Evolutionary conservation across 805 yeast species (phyloP).

Genomic region (Yamadazyma olivae): DNA sequence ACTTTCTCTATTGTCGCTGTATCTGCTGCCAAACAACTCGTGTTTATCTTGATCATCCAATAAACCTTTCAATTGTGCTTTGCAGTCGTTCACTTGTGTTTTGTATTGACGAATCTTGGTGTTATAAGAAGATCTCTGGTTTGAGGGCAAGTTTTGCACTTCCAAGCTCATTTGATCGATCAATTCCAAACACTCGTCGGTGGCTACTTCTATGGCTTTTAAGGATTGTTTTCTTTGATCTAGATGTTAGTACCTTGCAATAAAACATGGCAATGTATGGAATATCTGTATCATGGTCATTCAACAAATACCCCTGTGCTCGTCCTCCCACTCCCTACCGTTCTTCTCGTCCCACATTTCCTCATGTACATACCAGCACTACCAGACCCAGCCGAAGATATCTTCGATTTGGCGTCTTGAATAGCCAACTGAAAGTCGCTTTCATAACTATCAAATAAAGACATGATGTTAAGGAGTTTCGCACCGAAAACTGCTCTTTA

Average conservation of each 20-base stretch:
- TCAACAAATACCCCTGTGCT: no score
- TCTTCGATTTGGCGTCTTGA: constrained; percentile 66
- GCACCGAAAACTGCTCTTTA: constrained; percentile 43
- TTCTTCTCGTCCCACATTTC: not conserved
- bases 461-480: constrained; percentile 3
- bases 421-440: constrained; percentile 68
- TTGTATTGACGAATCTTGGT: constrained; percentile 73
- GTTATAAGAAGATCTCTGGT: constrained; percentile 65
- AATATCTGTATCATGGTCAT: no score
- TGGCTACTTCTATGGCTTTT: constrained; percentile 58
- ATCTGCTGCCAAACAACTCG: constrained; percentile 63
- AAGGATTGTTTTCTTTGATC: constrained; percentile 53
- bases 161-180: constrained; percentile 87
- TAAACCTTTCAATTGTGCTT: constrained; percentile 50
- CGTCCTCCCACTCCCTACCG: not conserved
- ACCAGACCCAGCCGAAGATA: constrained; percentile 39
- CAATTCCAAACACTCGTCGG: constrained; percentile 80
- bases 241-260: constrained; percentile 20
- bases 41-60: constrained; percentile 71
- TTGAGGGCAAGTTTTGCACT: constrained; percentile 79
- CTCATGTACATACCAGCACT: constrained; percentile 15
- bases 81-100: constrained; percentile 54
- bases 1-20: constrained; percentile 30
- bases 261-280: no score
- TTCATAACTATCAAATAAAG: constrained; percentile 58